Base-by-base conservation (phyloP, 2,329 filamentous ascomycete genomes). In the Clonostachys chloroleuca region DNA sequence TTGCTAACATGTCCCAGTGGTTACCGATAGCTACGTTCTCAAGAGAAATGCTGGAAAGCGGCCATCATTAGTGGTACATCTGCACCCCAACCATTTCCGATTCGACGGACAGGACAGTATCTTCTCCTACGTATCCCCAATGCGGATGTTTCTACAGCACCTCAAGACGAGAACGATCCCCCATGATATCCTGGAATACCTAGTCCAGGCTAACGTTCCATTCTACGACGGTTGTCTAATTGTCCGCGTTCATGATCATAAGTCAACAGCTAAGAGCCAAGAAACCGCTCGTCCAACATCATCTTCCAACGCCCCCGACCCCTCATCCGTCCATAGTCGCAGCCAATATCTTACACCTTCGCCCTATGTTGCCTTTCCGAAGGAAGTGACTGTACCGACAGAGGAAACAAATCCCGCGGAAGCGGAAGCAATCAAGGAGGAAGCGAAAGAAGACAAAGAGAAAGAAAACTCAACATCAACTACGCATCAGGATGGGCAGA, bases 151-250 rank as follows among this genome's bases (percentile, higher is more conserved):
- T 55, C 74, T 96, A 36, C 84, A 95, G 54, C 91, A 96, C 64
- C 66, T 97, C 42, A 79, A 79, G 54, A 74, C 72, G 40, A 81
- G 86, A 48, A 95, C 89, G 0, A 75, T 99, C 35, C 94, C 94
- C 1, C 91, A 96, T 65, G 91, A 96, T 56, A 82, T 97, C 62
- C 71, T 97, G 12, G 83, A 87, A 43, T 86, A 92, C 55, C 81
- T 99, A 47, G 77, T 84, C 30, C 77, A 82, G 43, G 75, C 76
- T 16, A 82, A 83, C 17, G 86, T 96, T 13, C 77, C 78, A 10
- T 97, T 96, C 62, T 99, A 97, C 63, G 92, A 97, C 65, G 91
- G 88, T 34, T 96, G 92, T 60, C 78, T 99, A 48, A 97, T 99
- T 55, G 91, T 99, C 35, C 86, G 95, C 64, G 74, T 97, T n/a